Base-by-base conservation (phyloP, 179 eudicot genomes). In the Patellifolia procumbens region DNA sequence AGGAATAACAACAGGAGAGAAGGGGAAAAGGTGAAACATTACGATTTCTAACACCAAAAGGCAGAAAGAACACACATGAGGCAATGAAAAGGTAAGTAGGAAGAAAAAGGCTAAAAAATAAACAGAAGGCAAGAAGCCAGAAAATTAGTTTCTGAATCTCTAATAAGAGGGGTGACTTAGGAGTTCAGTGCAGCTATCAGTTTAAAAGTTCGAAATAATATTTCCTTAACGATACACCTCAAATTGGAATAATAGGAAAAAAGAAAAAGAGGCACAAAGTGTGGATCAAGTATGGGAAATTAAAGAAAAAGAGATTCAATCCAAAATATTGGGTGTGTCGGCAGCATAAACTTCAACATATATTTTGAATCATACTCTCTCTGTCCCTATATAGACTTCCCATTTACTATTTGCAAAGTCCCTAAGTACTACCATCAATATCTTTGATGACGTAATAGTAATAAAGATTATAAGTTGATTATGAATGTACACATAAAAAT, bases 1-100 rank as follows among this genome's bases (percentile, higher is more conserved):
- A 65, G 42, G 10, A 26, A 75, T 28, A 76, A 51, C 42, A 46
- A 49, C 26, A 81, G 15, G 26, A 67, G 22, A 52, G 52, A 68
- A 56, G 42, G 59, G 34, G 51, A 61, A 80, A 67, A 19, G 26
- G 70, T 8, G 53, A 66, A 75, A 19, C 46, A 59, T 32, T 35
- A n/a, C 5, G 35, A 26, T 4, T 34, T 79, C 43, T 45, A 69
- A 29, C 64, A 70, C 37, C 52, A 70, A 53, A 26, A 46, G 56
- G 28, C 58, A 65, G 34, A 46, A 32, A 49, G 45, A 37, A 15
- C n/a, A 34, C 31, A 32, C 46, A 63, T 62, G 32, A 26, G 48
- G 4, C 39, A 60, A 19, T 15, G 2, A 20, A 39, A 68, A 53
- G 34, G 28, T 42, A 64, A 49, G 20, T 42, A 64, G 9, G 39